Evolutionary conservation across 2,329 filamentous ascomycete species (phyloP), one percentile per base, ranked within the genome.

Genomic region (Didymosphaeria variabile): DNA sequence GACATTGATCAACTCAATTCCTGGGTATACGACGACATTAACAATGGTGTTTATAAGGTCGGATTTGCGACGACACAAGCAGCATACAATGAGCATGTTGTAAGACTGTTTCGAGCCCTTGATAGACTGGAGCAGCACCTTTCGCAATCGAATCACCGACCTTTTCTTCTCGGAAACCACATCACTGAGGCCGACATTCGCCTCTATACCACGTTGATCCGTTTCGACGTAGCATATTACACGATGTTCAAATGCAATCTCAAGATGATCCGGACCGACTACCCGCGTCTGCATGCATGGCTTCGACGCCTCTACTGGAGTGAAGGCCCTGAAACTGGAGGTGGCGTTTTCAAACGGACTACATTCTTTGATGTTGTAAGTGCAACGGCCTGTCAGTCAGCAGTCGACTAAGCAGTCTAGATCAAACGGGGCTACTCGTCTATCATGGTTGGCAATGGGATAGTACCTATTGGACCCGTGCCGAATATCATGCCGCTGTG

Each of bases 61-160:
- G 94, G 94, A 38, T 97, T 97, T 73, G 93, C 94, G 31, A 94
- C 89, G 4, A 91, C 90, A 0, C 90, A 94, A 79, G 86, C 88
- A 66, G 92, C 92, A 1, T 97, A 97, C 78, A 90, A 94, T 71
- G 85, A 86, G 62, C 90, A 91, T 71, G 88, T 97, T 2, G 74
- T 74, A 3, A 82, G 84, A 0, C 86, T 97, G 10, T 97, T 97
- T 76, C 84, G 86, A 58, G 89, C 89, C 0, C 87, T 97, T 9
- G 92, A 97, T 79, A 84, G 86, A 34, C 87, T 90, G 4, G 94
- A 97, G 81, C 79, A 84, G 59, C 89, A 94, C 72, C 85, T 97
- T 10, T 75, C 78, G 1, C 66, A 81, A 31, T 77, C 80, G 32
- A 76, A 78, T 0, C 78, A 83, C 8, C 77, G 83, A 7, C 90